Base-by-base conservation (phyloP, 1,284 basidiomycete genomes). In the Naganishia albida region DNA sequence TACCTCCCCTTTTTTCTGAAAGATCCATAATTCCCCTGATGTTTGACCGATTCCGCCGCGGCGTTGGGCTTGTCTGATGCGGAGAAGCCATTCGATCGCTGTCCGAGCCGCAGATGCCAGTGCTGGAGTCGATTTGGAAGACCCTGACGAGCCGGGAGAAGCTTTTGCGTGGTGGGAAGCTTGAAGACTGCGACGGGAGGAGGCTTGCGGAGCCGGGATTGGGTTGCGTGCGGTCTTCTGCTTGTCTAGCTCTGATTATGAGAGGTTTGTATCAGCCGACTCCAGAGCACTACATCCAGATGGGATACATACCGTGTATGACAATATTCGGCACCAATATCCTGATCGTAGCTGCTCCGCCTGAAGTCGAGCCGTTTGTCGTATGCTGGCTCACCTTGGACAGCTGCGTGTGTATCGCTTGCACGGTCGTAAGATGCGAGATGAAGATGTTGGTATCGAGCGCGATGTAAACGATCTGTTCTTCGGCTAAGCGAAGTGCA, bases 391-490 rank as follows among this genome's bases (percentile, higher is more conserved):
- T 16, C 25, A 28, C 48, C 26, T 25, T 53, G 18, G 52, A 28
- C 3, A 74, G 56, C 8, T 69, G 39, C 3, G 50, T 42, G 53
- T 72, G 68, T 2, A 76, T 50, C 1, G 62, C 54, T 53, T 69
- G 65, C 26, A 72, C 60, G 25, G 64, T 44, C 28, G 59, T 65
- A 6, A 77, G 63, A 46, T 75, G 70, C 25, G 65, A 55, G 50
- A 77, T 72, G 46, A 75, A 66, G 64, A 75, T 65, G 49, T 77
- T 77, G 42, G 75, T 77, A 51, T 77, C 75, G 7, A 77, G 48
- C 7, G 69, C 72, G 13, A 77, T 54, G 52, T 72, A 74, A 25
- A 43, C 39, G 38, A 34, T 39, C 2, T 64, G 16, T 13, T 46
- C 25, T 30, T 12, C n/a, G 39, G 34, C 34, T 34, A 10, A 6